Percentiles rank a stretch among this genome's conserved stretches.
Conservation (phyloP, 1,284 basidiomycete genomes). For the Abortiporus biennis region DNA sequence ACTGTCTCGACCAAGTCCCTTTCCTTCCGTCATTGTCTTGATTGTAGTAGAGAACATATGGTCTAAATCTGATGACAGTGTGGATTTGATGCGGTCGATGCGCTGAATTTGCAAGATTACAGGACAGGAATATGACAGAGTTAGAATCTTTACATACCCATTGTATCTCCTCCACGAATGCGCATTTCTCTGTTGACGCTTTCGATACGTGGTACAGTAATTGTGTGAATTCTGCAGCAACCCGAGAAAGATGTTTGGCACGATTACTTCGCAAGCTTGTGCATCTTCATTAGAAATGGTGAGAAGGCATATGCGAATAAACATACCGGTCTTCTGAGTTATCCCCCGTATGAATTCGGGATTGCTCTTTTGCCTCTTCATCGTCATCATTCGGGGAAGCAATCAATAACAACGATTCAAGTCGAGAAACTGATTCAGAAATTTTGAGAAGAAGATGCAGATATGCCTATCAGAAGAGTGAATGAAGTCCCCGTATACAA, state of each 20-base stretch:
- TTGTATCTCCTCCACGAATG: slow-evolving; percentile 77
- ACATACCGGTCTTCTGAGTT: slow-evolving; percentile 32
- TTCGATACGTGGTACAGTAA: slow-evolving; percentile 88
- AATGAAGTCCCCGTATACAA: too few relatives aligned
- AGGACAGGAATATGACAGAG: slow-evolving; percentile 7
- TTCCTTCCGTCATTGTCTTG: slow-evolving; percentile 38
- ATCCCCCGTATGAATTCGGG: slow-evolving; percentile 6
- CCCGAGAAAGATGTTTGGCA: slow-evolving; percentile 80
- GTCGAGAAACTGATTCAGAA: slow-evolving; percentile 78
- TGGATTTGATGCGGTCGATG: slow-evolving; percentile 74
- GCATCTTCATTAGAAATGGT: background rate
- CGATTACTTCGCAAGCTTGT: slow-evolving; percentile 57
- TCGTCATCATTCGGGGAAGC: slow-evolving; percentile 41
- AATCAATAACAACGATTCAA: slow-evolving; percentile 78
- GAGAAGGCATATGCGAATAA: background rate
- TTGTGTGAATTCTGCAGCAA: slow-evolving; percentile 88
- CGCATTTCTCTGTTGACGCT: slow-evolving; percentile 68
- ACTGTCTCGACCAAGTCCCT: slow-evolving; percentile 34
- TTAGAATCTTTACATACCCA: slow-evolving; percentile 59
- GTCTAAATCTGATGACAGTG: slow-evolving; percentile 80
- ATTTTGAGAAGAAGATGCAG: slow-evolving; percentile 84
- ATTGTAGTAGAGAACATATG: slow-evolving; percentile 65
- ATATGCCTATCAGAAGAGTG: slow-evolving; percentile 47
- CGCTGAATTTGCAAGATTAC: slow-evolving; percentile 39
- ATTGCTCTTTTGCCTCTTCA: slow-evolving; percentile 23